A percentile compares a stretch with the other conserved stretches of the same genome.
phyloP scores from a whole-genome alignment of 768 basidiomycete genomes.

The Podaxis sp. region DNA sequence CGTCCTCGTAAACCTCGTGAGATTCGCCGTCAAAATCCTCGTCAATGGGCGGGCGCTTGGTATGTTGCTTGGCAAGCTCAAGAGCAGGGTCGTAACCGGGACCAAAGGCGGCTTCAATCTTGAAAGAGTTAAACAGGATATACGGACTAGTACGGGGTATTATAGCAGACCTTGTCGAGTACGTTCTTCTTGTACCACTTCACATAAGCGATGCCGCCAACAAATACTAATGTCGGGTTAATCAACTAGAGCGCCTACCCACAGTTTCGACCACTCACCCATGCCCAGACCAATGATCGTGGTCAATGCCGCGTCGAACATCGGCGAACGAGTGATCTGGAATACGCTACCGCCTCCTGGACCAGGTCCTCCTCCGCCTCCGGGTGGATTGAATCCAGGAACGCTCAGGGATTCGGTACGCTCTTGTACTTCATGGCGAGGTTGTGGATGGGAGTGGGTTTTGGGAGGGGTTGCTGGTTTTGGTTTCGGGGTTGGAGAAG shows the following conservation, averaged over 20 bases:
- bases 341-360: slow-evolving; percentile 32
- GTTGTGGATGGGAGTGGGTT: slow-evolving; percentile 18
- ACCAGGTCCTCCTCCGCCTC: slow-evolving; percentile 31
- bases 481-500: slow-evolving; percentile 15
- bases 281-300: slow-evolving; percentile 62
- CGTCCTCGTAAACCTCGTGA: slow-evolving; percentile 29
- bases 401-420: slow-evolving; percentile 35
- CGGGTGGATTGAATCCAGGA: slow-evolving; percentile 46
- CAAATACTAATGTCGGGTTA: slow-evolving; percentile 47
- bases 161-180: slow-evolving; percentile 64
- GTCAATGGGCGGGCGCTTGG: slow-evolving; percentile 30
- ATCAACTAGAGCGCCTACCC: not conserved
- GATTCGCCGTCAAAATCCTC: slow-evolving; percentile 27
- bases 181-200: slow-evolving; percentile 84
- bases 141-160: not conserved
- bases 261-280: slow-evolving; percentile 35
- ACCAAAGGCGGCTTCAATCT: slow-evolving; percentile 80
- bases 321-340: slow-evolving; percentile 40
- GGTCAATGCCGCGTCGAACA: slow-evolving; percentile 56
- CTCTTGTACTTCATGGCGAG: slow-evolving; percentile 43
- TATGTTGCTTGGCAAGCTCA: slow-evolving; percentile 58
- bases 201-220: slow-evolving; percentile 72
- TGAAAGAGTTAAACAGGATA: slow-evolving; percentile 6
- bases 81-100: slow-evolving; percentile 84
- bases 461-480: slow-evolving; percentile 7